Evolutionary conservation across 1,284 basidiomycete genomes (phyloP).

Genomic region (Takashimella tepidaria): DNA sequence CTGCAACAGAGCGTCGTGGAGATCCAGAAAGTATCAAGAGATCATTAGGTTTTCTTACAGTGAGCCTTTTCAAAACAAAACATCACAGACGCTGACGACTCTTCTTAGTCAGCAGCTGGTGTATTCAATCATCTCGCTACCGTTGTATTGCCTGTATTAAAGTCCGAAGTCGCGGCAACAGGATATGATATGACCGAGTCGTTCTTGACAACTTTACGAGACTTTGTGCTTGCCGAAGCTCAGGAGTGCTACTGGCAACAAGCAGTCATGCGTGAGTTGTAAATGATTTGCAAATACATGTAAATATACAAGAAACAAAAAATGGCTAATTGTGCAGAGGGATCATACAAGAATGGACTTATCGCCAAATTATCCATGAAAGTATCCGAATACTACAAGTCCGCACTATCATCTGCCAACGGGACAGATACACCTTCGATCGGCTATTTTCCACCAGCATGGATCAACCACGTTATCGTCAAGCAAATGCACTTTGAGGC

Average conservation of each 20-base stretch:
- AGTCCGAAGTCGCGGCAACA: conserved; percentile 51
- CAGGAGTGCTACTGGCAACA: conserved; percentile 97
- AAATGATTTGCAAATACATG: neutral
- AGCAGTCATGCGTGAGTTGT: conserved; percentile 66
- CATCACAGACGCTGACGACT: neutral
- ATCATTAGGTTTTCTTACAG: conserved; percentile 67
- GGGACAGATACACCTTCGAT: conserved; percentile 51
- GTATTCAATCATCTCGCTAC: conserved; percentile 62
- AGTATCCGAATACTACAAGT: conserved; percentile 65
- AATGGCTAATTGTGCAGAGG: conserved; percentile 57
- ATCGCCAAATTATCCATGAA: conserved; percentile 80
- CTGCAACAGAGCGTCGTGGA: conserved; percentile 57
- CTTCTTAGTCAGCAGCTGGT: conserved; percentile 68
- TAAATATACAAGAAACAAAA: too few species aligned
- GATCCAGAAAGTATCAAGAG: conserved; percentile 67
- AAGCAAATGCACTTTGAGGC: conserved; percentile 85
- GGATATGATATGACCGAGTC: conserved; percentile 59
- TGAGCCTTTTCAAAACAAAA: conserved; percentile 36
- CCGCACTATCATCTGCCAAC: conserved; percentile 55
- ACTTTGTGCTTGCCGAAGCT: conserved; percentile 85
- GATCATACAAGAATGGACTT: conserved; percentile 71
- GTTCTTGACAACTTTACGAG: conserved; percentile 63
- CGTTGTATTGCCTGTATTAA: conserved; percentile 56
- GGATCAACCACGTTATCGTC: conserved; percentile 74
- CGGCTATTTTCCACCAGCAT: conserved; percentile 57